These are phyloP conservation scores for Candida endomychidarum DNA, from an alignment of 805 yeast species.

Conservation along the genomic window DNA sequence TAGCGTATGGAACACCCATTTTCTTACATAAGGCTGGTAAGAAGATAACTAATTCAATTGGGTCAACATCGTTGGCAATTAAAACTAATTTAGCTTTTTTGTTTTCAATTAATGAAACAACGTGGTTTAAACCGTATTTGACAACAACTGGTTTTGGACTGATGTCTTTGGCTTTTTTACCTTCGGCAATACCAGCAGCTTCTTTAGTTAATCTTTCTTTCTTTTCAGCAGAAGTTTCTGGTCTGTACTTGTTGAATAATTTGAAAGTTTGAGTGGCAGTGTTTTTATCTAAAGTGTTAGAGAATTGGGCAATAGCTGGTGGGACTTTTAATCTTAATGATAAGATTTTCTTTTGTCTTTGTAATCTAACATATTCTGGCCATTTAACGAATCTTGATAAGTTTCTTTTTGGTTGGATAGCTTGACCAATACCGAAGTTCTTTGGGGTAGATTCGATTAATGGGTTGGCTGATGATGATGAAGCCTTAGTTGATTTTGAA, in stretches of 20 bases:
- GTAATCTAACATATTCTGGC: conserved; percentile 98
- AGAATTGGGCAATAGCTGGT: conserved; percentile 97
- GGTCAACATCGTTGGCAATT: conserved; percentile 99
- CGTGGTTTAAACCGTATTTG: conserved; percentile 99
- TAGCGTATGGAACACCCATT: conserved; percentile 99
- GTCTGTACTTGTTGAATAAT: conserved; percentile 98
- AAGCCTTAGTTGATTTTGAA: conserved; percentile 28
- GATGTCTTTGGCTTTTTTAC: conserved; percentile 94
- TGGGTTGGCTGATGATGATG: conserved; percentile 62
- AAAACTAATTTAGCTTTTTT: conserved; percentile 97
- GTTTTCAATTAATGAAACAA: conserved; percentile 95
- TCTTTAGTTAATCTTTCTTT: conserved; percentile 98
- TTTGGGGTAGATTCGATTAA: conserved; percentile 86
- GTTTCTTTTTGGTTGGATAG: conserved; percentile 93
- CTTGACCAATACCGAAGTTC: conserved; percentile 96
- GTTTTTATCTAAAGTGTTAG: conserved; percentile 95
- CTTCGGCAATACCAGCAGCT: conserved; percentile 98
- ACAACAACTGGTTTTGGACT: conserved; percentile 96
- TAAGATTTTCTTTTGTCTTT: conserved; percentile 98
- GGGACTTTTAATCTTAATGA: conserved; percentile 97
- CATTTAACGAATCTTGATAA: conserved; percentile 96
- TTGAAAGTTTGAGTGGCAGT: conserved; percentile 96
- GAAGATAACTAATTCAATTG: conserved; percentile 95
- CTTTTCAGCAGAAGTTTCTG: conserved; percentile 97
- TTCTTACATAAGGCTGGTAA: conserved; percentile 98